phyloP scores from a whole-genome alignment of 345 rosid species.

The Acer yangbiense region DNA sequence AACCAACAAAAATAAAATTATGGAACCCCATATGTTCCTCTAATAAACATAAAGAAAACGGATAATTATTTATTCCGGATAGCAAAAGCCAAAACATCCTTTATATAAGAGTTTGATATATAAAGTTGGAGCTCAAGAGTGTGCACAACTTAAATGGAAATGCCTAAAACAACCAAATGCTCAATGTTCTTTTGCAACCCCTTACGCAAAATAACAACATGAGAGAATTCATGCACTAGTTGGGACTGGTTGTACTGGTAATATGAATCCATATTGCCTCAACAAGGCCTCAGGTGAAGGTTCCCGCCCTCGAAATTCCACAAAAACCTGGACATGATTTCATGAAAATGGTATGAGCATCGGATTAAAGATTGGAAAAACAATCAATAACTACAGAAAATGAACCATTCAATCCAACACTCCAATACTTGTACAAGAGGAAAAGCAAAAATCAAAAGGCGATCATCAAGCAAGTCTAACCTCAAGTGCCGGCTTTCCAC shows the following conservation, averaged over 20 bases:
- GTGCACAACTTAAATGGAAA: too few species aligned
- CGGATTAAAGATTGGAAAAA: not conserved
- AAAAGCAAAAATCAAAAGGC: not conserved
- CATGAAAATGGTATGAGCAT: constrained; percentile 8
- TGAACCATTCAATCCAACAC: not conserved
- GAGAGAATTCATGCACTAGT: constrained; percentile 34
- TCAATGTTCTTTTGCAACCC: too few species aligned
- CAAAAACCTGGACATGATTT: constrained; percentile 59
- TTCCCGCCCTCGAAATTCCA: constrained; percentile 86
- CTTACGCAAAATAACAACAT: not conserved
- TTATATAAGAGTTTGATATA: too few species aligned
- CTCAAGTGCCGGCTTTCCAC: constrained; percentile 83
- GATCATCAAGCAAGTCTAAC: constrained; percentile 31
- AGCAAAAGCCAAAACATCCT: too few species aligned
- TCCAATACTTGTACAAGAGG: not conserved
- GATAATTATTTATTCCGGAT: too few species aligned
- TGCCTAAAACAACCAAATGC: too few species aligned
- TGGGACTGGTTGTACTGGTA: constrained; percentile 21
- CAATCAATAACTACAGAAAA: not conserved
- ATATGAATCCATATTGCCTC: constrained; percentile 37
- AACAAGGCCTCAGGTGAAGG: constrained; percentile 91
- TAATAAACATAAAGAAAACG: too few species aligned
- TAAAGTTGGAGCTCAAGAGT: too few species aligned
- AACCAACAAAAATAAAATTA: too few species aligned
- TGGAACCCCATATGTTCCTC: too few species aligned